Evolutionary conservation across 371 early-diverging fungal species (phyloP), one percentile per base, ranked within the genome.

Genomic region (Mortierella polycephala): DNA sequence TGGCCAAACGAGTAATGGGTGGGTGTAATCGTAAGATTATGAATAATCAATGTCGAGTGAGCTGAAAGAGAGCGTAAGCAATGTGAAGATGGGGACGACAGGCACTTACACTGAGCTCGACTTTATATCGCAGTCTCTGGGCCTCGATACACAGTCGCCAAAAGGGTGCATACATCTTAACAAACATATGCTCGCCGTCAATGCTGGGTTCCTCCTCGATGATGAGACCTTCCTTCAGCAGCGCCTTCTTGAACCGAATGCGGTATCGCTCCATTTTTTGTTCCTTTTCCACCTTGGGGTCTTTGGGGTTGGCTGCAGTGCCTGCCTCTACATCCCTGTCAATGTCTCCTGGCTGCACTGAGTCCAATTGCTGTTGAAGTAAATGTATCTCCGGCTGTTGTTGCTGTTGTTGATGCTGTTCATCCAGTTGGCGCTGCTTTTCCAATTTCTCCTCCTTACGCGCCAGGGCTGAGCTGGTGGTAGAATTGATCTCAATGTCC

Each of bases 111-210:
- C 69, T 44, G 62, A 77, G 69, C 65, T 77, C 79, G 18, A 68
- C 53, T 55, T 77, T 77, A 46, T 52, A 68, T 50, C 79, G 64
- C 64, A 71, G 40, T 14, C 79, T 51, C 46, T 80, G 76, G 14
- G 88, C 88, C 50, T 86, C 85, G 20, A 67, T 56, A 66, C 84
- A 79, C 40, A 88, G 60, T 37, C 74, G 60, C 57, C 83, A 81
- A 65, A 86, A 88, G 16, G 87, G 85, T 8, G 82, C 69, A 59
- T 86, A 77, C 51, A 88, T 50, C 59, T 86, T 86, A 45, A 87
- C 39, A 60, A 70, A 86, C 71, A 83, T 83, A 40, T 82, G 83
- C 9, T 80, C 73, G 13, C 79, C 74, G n/a, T 85, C 79, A 41
- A 73, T 63, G 13, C 53, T 69, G 7, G 68, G 64, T 56, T 88